phyloP scores from a whole-genome alignment of 2,329 filamentous ascomycete genomes.

The Akanthomyces uredinophilus region DNA sequence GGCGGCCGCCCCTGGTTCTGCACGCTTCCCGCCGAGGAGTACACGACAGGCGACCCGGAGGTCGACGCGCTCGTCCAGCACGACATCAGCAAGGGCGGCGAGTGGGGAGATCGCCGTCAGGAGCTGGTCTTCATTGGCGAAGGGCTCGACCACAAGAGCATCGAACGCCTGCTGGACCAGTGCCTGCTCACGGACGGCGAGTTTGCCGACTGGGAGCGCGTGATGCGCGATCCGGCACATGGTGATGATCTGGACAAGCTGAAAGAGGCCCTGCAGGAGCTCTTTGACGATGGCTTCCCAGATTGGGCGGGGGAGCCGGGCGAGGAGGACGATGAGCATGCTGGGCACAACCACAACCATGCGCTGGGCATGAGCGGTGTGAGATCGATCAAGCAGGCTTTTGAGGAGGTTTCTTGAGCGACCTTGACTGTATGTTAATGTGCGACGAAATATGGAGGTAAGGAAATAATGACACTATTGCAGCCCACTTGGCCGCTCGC shows the following conservation, averaged over 20 bases:
- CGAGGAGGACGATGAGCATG: constrained; percentile 34
- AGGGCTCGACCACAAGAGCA: constrained; percentile 45
- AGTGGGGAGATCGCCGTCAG: constrained; percentile 66
- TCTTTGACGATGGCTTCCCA: constrained; percentile 57
- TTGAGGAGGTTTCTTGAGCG: constrained; percentile 11
- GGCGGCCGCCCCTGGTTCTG: constrained; percentile 56
- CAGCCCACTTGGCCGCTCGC: too few species aligned
- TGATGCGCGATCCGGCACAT: constrained; percentile 39
- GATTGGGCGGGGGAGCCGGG: constrained; percentile 50
- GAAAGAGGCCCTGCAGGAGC: constrained; percentile 39
- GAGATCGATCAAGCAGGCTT: constrained; percentile 6
- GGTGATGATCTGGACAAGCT: constrained; percentile 28
- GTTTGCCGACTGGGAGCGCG: constrained; percentile 45
- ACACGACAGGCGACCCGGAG: constrained; percentile 41
- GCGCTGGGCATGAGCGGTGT: neutral
- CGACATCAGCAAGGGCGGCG: constrained; percentile 48
- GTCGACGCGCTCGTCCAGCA: constrained; percentile 44
- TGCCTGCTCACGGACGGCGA: constrained; percentile 60
- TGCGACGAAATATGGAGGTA: neutral
- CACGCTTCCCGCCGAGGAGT: constrained; percentile 48
- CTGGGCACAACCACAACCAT: constrained; percentile 17
- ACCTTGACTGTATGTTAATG: neutral
- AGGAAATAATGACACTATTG: neutral
- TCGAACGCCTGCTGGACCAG: constrained; percentile 51
- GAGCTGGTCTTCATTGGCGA: constrained; percentile 72